Conservation (phyloP, 2,329 filamentous ascomycete genomes). For the Nemania sp. region DNA sequence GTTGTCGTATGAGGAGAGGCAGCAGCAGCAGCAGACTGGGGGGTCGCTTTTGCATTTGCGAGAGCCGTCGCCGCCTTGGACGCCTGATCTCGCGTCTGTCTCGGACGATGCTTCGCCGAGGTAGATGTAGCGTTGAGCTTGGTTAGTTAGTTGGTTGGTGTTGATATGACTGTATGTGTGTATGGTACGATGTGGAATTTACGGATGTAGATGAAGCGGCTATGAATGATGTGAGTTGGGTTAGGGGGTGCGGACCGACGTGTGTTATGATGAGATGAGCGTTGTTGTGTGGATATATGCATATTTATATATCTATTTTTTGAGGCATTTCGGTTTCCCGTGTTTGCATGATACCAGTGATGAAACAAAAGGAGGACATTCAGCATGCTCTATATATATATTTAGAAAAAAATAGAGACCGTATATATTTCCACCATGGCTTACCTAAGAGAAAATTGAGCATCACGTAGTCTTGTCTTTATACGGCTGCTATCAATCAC, state of each 20-base stretch:
- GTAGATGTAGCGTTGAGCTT: neutral
- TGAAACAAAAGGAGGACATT: too few species aligned
- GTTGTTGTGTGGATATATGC: neutral
- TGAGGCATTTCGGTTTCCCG: too few species aligned
- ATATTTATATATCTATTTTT: neutral
- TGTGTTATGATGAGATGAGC: neutral
- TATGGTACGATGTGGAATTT: neutral
- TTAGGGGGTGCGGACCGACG: neutral
- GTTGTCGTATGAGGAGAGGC: conserved; percentile 22
- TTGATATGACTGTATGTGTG: neutral
- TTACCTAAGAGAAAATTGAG: too few species aligned
- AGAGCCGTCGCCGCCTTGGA: conserved; percentile 39
- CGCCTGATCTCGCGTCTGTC: conserved; percentile 34
- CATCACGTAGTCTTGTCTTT: too few species aligned
- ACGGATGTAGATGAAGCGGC: neutral
- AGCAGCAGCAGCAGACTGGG: conserved; percentile 6
- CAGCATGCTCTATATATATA: too few species aligned
- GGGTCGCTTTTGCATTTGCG: conserved; percentile 18
- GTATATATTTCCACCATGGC: too few species aligned
- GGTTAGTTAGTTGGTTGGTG: neutral
- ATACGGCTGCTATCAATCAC: too few species aligned
- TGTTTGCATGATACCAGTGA: too few species aligned
- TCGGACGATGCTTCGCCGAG: conserved; percentile 28
- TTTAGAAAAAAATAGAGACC: too few species aligned
- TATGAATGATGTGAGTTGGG: conserved; percentile 3